phyloP scores from a whole-genome alignment of 306 rosid genomes.

The Lupinus albus region DNA sequence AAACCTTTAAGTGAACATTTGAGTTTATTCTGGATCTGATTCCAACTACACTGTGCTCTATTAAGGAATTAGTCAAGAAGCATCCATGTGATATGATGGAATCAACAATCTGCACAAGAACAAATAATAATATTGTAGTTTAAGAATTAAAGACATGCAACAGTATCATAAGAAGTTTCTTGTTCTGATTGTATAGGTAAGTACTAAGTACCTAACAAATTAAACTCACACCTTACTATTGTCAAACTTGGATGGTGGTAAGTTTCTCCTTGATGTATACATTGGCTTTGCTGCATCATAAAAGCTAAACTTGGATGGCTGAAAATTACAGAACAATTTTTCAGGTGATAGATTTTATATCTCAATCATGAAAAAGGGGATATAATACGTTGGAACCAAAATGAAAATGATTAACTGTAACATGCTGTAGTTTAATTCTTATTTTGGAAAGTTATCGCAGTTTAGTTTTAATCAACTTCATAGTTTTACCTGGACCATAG shows the following conservation, averaged over 20 bases:
- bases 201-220: background rate
- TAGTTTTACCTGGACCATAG: conserved; percentile 4
- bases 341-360: conserved; percentile 30
- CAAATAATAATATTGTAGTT: conserved; percentile 1
- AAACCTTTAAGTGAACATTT: conserved; percentile 65
- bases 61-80: conserved; percentile 63
- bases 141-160: background rate
- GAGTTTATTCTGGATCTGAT: conserved; percentile 72
- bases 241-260: conserved; percentile 88
- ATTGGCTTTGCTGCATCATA: conserved; percentile 84
- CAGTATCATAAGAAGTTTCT: background rate
- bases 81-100: conserved; percentile 81
- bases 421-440: conserved; percentile 1
- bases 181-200: background rate
- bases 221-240: conserved; percentile 61
- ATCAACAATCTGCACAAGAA: conserved; percentile 64
- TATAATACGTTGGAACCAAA: background rate
- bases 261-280: conserved; percentile 94
- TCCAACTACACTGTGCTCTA: conserved; percentile 75
- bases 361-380: background rate
- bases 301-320: conserved; percentile 88
- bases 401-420: background rate
- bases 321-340: conserved; percentile 41
- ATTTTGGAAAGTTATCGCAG: background rate
- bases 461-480: conserved; percentile 16